Evolutionary conservation across 1,139 yeast genomes (phyloP), one percentile per base, ranked within the genome.

Genomic region (Blastobotrys malaysiensis): DNA sequence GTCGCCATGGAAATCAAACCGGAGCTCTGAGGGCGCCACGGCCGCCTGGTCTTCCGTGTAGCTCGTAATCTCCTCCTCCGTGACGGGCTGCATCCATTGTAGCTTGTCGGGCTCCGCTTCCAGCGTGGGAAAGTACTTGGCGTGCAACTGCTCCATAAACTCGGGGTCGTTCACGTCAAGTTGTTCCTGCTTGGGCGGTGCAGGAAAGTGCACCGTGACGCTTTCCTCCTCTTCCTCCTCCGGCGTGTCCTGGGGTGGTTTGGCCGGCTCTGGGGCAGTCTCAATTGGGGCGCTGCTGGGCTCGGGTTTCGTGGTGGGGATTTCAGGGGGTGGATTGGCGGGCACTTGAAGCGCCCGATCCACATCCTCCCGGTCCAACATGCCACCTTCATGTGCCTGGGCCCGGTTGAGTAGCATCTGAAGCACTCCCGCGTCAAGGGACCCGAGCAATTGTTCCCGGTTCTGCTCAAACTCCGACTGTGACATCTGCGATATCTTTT

Each of bases 1-100:
- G 61, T 88, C 76, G 7, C 98, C 99, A 55, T 82, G 76, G 69
- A 93, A 91, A 65, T 93, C 97, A 67, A 93, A 95, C 58, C 99
- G 74, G 69, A 93, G 75, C 57, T 88, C 77, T 19, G 71, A 65
- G 1, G 77, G 75, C 13, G 70, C 68, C 20, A 74, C 58, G 2
- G 70, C 62, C 6, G 59, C 67, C 19, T 67, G 67, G 26, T 57
- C 57, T 16, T 66, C 69, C 4, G 63, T 53, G 55, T 69, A 68
- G 50, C 74, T 74, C 22, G 72, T 68, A 16, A 70, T 72, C 1
- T 52, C 47, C 44, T 73, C 74, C 11, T 61, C 69, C n/a, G 51
- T 61, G 16, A 71, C 63, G 1, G 90, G 88, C 55, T 81, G 77
- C 97, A 91, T 91, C 99, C 99, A 93, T 54, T 91, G 86, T 55